phyloP scores from a whole-genome alignment of 495 filamentous ascomycete genomes.

The Trichoderma gamsii region DNA sequence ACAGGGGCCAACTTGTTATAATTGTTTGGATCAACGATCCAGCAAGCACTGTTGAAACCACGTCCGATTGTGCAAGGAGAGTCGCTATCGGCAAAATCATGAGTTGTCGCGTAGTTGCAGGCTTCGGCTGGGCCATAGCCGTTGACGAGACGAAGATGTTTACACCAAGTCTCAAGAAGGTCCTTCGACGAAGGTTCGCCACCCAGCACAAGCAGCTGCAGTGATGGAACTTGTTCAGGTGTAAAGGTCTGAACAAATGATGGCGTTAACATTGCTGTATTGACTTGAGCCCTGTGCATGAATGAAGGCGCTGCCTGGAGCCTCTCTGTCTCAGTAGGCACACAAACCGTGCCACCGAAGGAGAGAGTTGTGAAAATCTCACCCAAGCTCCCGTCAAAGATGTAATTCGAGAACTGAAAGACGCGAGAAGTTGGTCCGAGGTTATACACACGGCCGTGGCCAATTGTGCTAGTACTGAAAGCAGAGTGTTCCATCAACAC shows the following conservation, averaged over 20 bases:
- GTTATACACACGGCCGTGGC: constrained; percentile 30
- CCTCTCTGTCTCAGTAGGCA: constrained; percentile 17
- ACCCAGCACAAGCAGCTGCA: neutral
- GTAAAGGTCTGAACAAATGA: constrained; percentile 36
- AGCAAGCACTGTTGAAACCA: constrained; percentile 33
- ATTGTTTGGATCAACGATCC: constrained; percentile 51
- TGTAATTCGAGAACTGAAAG: constrained; percentile 51
- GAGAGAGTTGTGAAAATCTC: constrained; percentile 52
- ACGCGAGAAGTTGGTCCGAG: constrained; percentile 33
- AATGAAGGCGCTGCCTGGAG: constrained; percentile 17
- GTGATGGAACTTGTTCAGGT: constrained; percentile 4
- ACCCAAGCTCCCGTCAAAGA: constrained; percentile 48
- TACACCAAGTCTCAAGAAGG: constrained; percentile 12
- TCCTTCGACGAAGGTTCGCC: constrained; percentile 1
- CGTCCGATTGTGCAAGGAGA: constrained; percentile 30
- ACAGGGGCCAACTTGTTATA: constrained; percentile 46
- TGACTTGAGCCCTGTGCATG: neutral
- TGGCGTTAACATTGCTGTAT: constrained; percentile 37
- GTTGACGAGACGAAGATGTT: constrained; percentile 34
- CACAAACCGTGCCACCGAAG: constrained; percentile 18
- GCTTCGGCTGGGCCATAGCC: constrained; percentile 48
- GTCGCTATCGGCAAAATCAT: constrained; percentile 26
- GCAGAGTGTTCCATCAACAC: constrained; percentile 10
- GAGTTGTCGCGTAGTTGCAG: constrained; percentile 35
- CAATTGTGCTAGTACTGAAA: constrained; percentile 6